Percentiles rank a stretch among this genome's conserved stretches.
Evolutionary conservation across 164 flowering plant genomes (phyloP).

Genomic region (Vitis labrusca): DNA sequence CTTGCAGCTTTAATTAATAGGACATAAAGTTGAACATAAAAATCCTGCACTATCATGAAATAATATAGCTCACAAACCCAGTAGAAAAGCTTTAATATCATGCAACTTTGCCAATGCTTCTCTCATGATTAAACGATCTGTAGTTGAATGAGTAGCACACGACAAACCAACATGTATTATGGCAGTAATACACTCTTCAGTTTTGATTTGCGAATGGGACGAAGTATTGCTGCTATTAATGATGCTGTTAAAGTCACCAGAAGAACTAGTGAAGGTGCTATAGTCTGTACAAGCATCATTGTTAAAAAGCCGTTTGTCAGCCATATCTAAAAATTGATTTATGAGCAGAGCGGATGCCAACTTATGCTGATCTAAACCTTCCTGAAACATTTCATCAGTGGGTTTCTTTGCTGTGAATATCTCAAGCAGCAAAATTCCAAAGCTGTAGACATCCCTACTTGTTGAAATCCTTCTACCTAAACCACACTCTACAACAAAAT

Average conservation of each 20-base stretch:
- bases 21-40: no score
- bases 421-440: constrained; percentile 3
- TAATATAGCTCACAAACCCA: no score
- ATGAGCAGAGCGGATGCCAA: not conserved
- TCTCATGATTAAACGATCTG: constrained; percentile 4
- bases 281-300: not conserved
- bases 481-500: constrained; percentile 5
- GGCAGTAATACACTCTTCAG: constrained; percentile 6
- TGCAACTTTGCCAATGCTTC: not conserved
- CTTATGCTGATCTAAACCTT: constrained; percentile 4
- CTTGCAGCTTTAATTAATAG: no score
- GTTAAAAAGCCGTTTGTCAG: constrained; percentile 3
- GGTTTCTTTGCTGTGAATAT: constrained; percentile 18
- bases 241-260: not conserved
- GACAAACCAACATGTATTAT: constrained; percentile 9
- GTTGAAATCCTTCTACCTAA: constrained; percentile 7
- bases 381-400: constrained; percentile 13
- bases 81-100: not conserved
- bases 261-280: no score
- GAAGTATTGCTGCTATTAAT: not conserved
- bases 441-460: constrained; percentile 20
- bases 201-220: not conserved
- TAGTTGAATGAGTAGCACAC: not conserved
- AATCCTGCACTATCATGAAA: no score
- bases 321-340: not conserved